A percentile compares a stretch with the other conserved stretches of the same genome.
Conservation (phyloP, 345 rosid genomes). For the Eucalyptus viminalis region DNA sequence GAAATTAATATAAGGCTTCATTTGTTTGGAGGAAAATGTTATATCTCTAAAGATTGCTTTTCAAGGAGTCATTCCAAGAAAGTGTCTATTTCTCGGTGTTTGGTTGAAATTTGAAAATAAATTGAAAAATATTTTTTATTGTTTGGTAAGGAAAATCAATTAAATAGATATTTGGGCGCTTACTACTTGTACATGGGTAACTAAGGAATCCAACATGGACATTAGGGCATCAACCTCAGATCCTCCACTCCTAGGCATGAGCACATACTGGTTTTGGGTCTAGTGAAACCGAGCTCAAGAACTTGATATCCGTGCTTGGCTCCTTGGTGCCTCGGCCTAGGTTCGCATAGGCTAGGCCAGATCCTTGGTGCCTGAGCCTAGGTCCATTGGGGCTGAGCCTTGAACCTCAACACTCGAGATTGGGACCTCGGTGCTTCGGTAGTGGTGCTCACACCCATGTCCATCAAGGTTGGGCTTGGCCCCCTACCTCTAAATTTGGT, state of each 20-base stretch:
- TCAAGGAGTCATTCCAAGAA: background rate
- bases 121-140: background rate
- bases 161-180: background rate
- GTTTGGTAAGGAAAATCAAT: background rate
- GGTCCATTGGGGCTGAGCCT: background rate
- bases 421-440: background rate
- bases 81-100: background rate
- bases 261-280: background rate
- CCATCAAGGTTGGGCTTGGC: background rate
- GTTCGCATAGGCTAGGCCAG: background rate
- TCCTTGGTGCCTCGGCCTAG: background rate
- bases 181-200: background rate
- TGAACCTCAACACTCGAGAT: background rate
- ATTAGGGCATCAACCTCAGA: background rate
- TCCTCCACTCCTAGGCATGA: background rate
- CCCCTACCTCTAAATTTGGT: accelerated
- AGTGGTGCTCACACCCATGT: accelerated
- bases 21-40: background rate
- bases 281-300: background rate
- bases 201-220: background rate
- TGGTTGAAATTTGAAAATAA: background rate
- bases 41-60: background rate
- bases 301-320: background rate
- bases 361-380: background rate
- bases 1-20: background rate